Evolutionary conservation across 2,329 filamentous ascomycete genomes (phyloP).

Genomic region (Nakataea oryzae): DNA sequence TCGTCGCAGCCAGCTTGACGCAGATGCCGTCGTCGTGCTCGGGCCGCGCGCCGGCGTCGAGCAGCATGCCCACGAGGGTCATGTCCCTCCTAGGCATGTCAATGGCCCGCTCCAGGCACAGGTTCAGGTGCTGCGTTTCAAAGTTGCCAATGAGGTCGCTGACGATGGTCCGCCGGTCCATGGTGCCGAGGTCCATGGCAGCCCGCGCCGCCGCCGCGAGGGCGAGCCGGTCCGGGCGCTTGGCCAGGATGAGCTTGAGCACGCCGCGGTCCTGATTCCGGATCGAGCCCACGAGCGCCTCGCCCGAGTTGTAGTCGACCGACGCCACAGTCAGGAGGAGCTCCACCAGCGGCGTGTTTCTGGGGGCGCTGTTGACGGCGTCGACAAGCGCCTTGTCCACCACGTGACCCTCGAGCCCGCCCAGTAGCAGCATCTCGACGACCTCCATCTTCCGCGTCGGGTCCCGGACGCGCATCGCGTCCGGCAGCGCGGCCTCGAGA

Average conservation of each 20-base stretch:
- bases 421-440: conserved; percentile 11
- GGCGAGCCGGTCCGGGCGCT: conserved; percentile 11
- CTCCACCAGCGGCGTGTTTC: conserved; percentile 10
- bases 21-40: conserved; percentile 13
- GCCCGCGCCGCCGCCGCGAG: conserved; percentile 12
- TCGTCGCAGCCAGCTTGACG: conserved; percentile 13
- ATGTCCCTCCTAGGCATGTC: conserved; percentile 11
- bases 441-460: conserved; percentile 6
- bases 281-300: conserved; percentile 14
- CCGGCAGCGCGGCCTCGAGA: conserved; percentile 12
- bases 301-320: conserved; percentile 16
- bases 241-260: conserved; percentile 13
- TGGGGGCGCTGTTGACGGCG: conserved; percentile 10
- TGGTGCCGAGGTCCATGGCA: conserved; percentile 8
- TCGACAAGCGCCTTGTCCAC: conserved; percentile 14
- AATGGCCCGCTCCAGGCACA: conserved; percentile 11
- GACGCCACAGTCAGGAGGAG: conserved; percentile 12
- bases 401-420: conserved; percentile 11
- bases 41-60: conserved; percentile 13
- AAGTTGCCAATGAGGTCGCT: conserved; percentile 9
- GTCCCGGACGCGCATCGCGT: conserved; percentile 11
- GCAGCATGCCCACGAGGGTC: conserved; percentile 10
- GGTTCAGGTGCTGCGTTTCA: conserved; percentile 14
- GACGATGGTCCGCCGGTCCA: conserved; percentile 8
- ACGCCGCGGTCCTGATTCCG: conserved; percentile 10